Evolutionary conservation across 2,329 filamentous ascomycete genomes (phyloP).

Genomic region (Botrytis byssoidea): DNA sequence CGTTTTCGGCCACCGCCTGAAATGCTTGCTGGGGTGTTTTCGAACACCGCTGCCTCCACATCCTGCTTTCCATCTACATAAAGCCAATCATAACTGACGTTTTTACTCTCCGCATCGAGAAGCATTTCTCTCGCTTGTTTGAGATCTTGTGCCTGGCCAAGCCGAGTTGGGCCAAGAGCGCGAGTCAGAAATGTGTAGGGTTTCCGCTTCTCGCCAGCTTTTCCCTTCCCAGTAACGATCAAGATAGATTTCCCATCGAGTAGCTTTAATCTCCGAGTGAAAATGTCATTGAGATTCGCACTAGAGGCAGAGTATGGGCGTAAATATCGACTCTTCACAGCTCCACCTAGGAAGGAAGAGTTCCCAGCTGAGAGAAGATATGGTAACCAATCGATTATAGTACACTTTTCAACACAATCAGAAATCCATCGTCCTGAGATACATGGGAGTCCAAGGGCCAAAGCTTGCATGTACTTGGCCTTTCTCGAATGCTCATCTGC

Average conservation of each 20-base stretch:
- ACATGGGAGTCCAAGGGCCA: conserved; percentile 86
- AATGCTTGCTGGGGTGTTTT: conserved; percentile 29
- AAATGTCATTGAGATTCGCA: conserved; percentile 55
- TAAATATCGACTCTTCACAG: conserved; percentile 72
- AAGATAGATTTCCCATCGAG: conserved; percentile 66
- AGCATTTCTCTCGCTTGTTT: conserved; percentile 63
- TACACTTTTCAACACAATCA: conserved; percentile 62
- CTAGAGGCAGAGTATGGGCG: conserved; percentile 56
- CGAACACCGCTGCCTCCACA: conserved; percentile 44
- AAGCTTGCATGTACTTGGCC: conserved; percentile 89
- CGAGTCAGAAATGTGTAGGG: conserved; percentile 79
- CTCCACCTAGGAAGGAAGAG: conserved; percentile 72
- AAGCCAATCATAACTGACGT: conserved; percentile 67
- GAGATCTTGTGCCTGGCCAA: conserved; percentile 65
- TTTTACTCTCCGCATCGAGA: conserved; percentile 47
- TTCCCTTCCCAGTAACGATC: conserved; percentile 65
- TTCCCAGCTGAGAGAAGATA: conserved; percentile 86
- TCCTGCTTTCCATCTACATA: conserved; percentile 66
- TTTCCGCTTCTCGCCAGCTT: conserved; percentile 61
- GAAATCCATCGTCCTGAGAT: conserved; percentile 79
- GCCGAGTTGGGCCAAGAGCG: conserved; percentile 67
- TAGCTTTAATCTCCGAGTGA: conserved; percentile 60
- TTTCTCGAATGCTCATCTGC: conserved; percentile 83
- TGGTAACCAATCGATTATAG: conserved; percentile 69
- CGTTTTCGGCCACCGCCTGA: conserved; percentile 45